Evolutionary conservation across 2,329 filamentous ascomycete genomes (phyloP).

Genomic region (Verticillium albo-atrum): DNA sequence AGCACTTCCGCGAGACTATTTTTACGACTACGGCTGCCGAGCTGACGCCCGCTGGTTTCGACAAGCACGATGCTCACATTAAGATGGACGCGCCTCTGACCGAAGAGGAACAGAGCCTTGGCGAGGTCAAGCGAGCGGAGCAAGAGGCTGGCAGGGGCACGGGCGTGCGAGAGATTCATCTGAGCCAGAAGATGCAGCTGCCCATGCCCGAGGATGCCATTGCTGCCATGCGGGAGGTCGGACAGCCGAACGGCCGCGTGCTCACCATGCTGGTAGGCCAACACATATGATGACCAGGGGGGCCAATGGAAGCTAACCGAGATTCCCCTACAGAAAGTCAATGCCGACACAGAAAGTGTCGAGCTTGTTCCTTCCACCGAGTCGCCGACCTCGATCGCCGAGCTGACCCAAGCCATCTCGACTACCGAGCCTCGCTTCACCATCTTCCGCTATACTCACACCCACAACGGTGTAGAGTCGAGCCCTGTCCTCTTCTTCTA

Average conservation of each 20-base stretch:
- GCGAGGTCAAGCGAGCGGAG: constrained; percentile 71
- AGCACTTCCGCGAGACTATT: constrained; percentile 73
- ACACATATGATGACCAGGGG: neutral
- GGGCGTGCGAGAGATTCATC: constrained; percentile 50
- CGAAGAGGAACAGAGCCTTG: constrained; percentile 68
- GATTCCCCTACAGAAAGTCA: constrained; percentile 55
- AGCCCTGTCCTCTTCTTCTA: constrained; percentile 74
- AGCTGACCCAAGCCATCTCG: constrained; percentile 59
- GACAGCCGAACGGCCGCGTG: constrained; percentile 40
- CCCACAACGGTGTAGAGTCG: constrained; percentile 44
- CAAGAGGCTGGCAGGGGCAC: constrained; percentile 70
- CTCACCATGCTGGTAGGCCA: constrained; percentile 62
- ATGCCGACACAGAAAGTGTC: constrained; percentile 64
- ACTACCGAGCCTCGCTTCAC: constrained; percentile 68
- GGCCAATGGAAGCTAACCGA: neutral
- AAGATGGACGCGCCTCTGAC: constrained; percentile 66
- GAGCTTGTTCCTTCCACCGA: constrained; percentile 55
- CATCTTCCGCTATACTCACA: constrained; percentile 67
- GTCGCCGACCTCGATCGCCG: constrained; percentile 48
- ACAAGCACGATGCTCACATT: constrained; percentile 65
- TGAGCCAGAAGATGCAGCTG: constrained; percentile 54
- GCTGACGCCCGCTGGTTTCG: constrained; percentile 65
- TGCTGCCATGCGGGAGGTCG: constrained; percentile 57
- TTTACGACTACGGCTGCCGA: constrained; percentile 69
- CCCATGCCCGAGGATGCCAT: constrained; percentile 60